A percentile compares a stretch with the other conserved stretches of the same genome.
phyloP scores from a whole-genome alignment of 129 eudicot species.

The Artemisia annua region DNA sequence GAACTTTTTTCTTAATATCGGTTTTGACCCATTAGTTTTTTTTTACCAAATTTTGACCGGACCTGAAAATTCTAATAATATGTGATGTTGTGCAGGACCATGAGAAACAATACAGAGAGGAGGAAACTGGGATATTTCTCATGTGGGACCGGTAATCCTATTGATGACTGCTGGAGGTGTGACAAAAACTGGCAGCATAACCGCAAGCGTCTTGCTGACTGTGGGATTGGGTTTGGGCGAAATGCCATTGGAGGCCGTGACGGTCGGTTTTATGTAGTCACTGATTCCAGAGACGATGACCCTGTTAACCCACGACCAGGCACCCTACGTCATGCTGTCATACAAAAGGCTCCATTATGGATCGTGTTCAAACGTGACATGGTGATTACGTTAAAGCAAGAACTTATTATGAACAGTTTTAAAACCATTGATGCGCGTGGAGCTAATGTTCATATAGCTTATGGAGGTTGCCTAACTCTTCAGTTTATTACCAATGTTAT shows the following conservation, averaged over 20 bases:
- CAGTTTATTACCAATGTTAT: neutral
- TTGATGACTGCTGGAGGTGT: slow-evolving; percentile 1
- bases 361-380: slow-evolving; percentile 1
- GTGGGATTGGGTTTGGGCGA: neutral
- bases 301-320: neutral
- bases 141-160: neutral
- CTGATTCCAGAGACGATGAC: neutral
- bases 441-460: neutral
- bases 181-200: neutral
- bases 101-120: neutral
- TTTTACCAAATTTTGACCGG: no score
- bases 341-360: neutral
- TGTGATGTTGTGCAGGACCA: no score
- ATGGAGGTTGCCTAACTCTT: neutral
- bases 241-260: neutral
- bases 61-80: no score
- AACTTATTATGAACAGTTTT: neutral
- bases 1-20: no score
- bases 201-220: neutral
- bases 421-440: neutral
- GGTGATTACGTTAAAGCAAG: neutral
- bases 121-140: neutral
- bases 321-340: neutral
- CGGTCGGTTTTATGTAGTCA: neutral
- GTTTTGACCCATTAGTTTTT: no score